Percentiles rank a stretch among this genome's conserved stretches.
Evolutionary conservation across 495 filamentous ascomycete genomes (phyloP).

Genomic region (Usnea hakonensis): DNA sequence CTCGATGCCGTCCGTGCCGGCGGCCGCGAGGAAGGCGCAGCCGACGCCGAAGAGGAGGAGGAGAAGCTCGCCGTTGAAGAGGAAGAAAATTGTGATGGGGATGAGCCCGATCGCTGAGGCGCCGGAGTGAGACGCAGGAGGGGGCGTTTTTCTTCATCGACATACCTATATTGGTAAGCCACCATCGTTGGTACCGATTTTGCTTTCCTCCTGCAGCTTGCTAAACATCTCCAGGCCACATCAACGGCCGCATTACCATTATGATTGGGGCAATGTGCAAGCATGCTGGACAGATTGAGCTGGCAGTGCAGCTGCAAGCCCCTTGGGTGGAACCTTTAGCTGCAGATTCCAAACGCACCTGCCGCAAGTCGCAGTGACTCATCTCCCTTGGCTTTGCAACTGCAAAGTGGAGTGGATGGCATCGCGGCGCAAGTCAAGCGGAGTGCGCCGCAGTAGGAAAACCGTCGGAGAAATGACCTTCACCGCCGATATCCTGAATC

Average conservation of each 20-base stretch:
- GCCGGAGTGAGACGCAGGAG: constrained; percentile 12
- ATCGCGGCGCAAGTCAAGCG: not conserved
- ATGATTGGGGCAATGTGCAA: not conserved
- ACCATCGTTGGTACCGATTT: too few species aligned
- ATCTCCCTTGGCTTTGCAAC: not conserved
- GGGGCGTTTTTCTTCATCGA: not conserved
- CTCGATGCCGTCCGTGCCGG: constrained; percentile 11
- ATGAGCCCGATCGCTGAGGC: constrained; percentile 25
- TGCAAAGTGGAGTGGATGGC: not conserved
- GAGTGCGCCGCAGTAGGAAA: not conserved
- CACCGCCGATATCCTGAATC: too few species aligned
- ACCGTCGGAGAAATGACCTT: not conserved
- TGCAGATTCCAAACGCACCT: not conserved
- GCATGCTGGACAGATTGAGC: not conserved
- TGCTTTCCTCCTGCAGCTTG: not conserved
- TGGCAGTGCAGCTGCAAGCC: not conserved
- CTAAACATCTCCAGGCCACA: not conserved
- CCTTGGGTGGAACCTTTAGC: not conserved
- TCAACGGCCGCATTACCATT: not conserved
- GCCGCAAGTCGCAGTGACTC: constrained; percentile 1
- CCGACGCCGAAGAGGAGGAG: constrained; percentile 17
- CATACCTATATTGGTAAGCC: constrained; percentile 2
- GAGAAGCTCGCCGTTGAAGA: constrained; percentile 17
- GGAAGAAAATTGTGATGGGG: constrained; percentile 11
- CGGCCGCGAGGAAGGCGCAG: constrained; percentile 1